These are phyloP conservation scores for Polygonum aviculare DNA, from an alignment of 148 eudicot species.

Conservation along the genomic window DNA sequence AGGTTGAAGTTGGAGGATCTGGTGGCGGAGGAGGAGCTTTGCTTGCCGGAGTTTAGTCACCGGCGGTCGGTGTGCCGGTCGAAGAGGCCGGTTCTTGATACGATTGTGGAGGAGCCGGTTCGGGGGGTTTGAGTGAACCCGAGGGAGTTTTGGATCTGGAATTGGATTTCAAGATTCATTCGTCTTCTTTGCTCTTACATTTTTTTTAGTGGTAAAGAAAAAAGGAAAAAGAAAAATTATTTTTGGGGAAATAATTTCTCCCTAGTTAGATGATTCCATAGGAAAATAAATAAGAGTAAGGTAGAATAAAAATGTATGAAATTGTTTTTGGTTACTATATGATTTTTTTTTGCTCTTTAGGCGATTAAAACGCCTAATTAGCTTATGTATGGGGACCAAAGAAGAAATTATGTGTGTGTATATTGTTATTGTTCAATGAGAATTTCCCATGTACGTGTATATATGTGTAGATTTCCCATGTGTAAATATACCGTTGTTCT, in stretches of 20 bases:
- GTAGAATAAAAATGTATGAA: neutral
- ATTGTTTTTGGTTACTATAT: neutral
- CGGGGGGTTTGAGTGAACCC: neutral
- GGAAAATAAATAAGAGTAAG: neutral
- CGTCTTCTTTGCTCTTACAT: constrained; percentile 1
- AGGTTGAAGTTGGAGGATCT: constrained; percentile 41
- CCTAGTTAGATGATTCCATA: neutral
- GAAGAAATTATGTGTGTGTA: neutral
- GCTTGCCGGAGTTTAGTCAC: constrained; percentile 38
- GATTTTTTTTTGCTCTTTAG: neutral
- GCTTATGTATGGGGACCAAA: neutral
- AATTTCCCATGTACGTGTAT: neutral
- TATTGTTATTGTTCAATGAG: neutral
- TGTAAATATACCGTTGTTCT: no score
- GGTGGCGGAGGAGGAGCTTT: constrained; percentile 60
- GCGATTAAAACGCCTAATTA: neutral
- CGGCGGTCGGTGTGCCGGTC: constrained; percentile 57
- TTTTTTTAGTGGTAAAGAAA: neutral
- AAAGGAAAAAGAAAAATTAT: neutral
- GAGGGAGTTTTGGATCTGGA: neutral
- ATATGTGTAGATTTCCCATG: neutral
- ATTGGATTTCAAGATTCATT: neutral
- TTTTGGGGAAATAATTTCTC: constrained; percentile 3
- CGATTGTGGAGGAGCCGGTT: constrained; percentile 77
- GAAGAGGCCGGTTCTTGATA: constrained; percentile 81